Base-by-base conservation (phyloP, 176 grass and related monocot species). In the Hsuehochloa calcarea region DNA sequence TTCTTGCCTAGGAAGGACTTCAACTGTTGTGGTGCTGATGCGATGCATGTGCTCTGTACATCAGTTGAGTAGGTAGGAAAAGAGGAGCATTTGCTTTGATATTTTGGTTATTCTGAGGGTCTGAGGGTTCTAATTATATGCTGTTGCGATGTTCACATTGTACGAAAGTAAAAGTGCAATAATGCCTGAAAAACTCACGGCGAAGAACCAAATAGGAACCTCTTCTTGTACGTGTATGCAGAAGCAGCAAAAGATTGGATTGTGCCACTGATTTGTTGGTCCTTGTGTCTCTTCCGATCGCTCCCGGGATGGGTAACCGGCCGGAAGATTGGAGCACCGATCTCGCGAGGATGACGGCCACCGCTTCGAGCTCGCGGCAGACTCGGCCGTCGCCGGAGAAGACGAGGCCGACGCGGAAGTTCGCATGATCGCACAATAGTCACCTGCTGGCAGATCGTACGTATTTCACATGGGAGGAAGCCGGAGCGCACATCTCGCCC, bases 61-160 rank as follows among this genome's bases (percentile, higher is more conserved):
- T 75, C 40, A 75, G 35, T 37, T 43, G 9, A 61, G 54, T 87
- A 72, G 59, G 14, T 79, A 70, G 74, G 55, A 60, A 52, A 80
- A 72, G 69, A 49, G 68, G 61, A 74, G 47, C 68, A 65, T 72
- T 65, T 52, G 12, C 72, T 52, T 62, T 50, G 16, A 64, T 44
- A 34, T 55, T 62, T 78, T 88, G 34, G 55, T 43, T 72, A 29
- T 70, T 51, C 19, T 12, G 10, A 46, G 20, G 27, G n/a, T n/a
- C n/a, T n/a, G n/a, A n/a, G n/a, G 15, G 22, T 3, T 68, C 22
- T 54, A 75, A 52, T 39, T 38, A 1, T 25, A 41, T 64, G 44
- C 29, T 31, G 17, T 56, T 72, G 20, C 43, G 72, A 41, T 78
- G 35, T 31, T 63, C 54, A 70, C 80, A 64, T 64, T 84, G 45